Conservation (phyloP, 805 yeast genomes). For the Sugiyamaella americana region DNA sequence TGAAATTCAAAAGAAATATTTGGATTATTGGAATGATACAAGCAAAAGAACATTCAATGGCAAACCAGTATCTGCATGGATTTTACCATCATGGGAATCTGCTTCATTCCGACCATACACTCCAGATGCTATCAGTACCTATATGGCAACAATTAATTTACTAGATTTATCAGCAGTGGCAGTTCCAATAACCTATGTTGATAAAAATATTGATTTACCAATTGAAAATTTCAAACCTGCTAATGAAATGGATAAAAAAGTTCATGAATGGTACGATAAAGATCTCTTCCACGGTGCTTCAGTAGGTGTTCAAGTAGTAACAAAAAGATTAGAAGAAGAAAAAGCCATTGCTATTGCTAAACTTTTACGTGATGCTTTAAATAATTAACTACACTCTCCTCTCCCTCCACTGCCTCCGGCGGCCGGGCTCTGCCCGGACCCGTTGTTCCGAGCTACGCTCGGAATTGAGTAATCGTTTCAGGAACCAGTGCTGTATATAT, state of each 20-base stretch:
- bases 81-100: constrained; percentile 15
- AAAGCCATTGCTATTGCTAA: constrained; percentile 37
- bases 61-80: constrained; percentile 13
- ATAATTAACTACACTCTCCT: too few species aligned
- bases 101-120: constrained; percentile 10
- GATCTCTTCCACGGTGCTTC: constrained; percentile 48
- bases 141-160: constrained; percentile 17
- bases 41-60: constrained; percentile 3
- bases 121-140: constrained; percentile 45
- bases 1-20: constrained; percentile 30
- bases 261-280: constrained; percentile 38
- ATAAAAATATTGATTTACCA: constrained; percentile 37
- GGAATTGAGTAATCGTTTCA: too few species aligned
- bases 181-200: constrained; percentile 25
- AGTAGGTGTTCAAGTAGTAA: constrained; percentile 49
- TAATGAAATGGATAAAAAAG: constrained; percentile 3
- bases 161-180: constrained; percentile 19
- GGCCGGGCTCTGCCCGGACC: too few species aligned
- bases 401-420: too few species aligned
- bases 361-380: constrained; percentile 10
- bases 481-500: too few species aligned
- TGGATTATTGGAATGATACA: constrained; percentile 38
- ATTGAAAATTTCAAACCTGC: constrained; percentile 3
- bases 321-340: constrained; percentile 55
- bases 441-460: too few species aligned